Base-by-base conservation (phyloP, 2,329 filamentous ascomycete species). In the Ceratocystis smalleyi region DNA sequence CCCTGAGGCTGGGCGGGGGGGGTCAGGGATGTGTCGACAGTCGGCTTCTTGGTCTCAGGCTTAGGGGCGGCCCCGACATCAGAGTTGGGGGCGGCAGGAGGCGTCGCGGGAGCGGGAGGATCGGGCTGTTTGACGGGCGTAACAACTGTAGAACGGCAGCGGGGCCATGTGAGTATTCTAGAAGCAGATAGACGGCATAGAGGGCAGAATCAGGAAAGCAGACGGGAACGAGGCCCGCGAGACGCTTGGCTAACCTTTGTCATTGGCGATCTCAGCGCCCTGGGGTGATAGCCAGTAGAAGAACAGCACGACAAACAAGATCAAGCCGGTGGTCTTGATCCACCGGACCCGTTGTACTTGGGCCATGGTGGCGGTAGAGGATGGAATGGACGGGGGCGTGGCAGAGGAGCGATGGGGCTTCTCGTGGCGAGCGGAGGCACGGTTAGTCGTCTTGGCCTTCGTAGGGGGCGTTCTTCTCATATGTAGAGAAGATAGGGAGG, bases 391-490 rank as follows among this genome's bases (percentile, higher is more conserved):
- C 69, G 77, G 74, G 69, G 76, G 74, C 70, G 76, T 75, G 61
- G n/a, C 47, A 40, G 49, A 49, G 76, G 86, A 86, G 70, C 83
- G 81, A 71, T 77, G 81, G 70, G 80, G 79, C 72, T 86, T 86
- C 74, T 86, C 83, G 81, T 82, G 75, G 68, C 81, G 82, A 71
- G 86, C 83, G 79, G 78, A 76, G 43, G 27, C 47, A 70, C 76
- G 77, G 71, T 77, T 74, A 71, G 83, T 80, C 75, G 82, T 81
- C 45, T 81, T 84, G 72, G 83, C 81, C 73, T 84, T 73, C 71
- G 83, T 84, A 67, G 84, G 81, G 68, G 82, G 84, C 72, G 81
- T 82, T 76, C 82, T 83, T 79, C 83, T 81, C 83, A 86, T 86
- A 47, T 54, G 43, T 45, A 19, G 17, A 59, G 55, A 43, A 22